Percentiles rank a stretch among this genome's conserved stretches.
Conservation (phyloP, 2,329 filamentous ascomycete genomes). For the Arachnomyces sp. region DNA sequence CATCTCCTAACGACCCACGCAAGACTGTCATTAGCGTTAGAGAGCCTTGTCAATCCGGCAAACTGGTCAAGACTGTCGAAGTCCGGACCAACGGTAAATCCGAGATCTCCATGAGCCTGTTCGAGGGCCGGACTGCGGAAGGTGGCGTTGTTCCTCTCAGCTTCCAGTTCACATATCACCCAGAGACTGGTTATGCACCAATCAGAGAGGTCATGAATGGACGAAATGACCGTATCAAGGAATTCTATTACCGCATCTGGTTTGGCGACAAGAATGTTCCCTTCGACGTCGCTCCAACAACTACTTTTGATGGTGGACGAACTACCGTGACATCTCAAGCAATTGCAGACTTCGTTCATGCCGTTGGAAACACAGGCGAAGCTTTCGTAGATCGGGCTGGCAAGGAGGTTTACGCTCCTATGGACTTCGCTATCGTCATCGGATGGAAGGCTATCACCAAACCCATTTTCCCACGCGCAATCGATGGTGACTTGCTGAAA, state of each 20-base stretch:
- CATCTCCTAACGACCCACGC: constrained; percentile 68
- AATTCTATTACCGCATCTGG: constrained; percentile 98
- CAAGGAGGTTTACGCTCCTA: constrained; percentile 89
- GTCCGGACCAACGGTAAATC: constrained; percentile 67
- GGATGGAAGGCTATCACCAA: constrained; percentile 99
- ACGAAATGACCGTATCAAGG: constrained; percentile 96
- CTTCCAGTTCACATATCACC: constrained; percentile 86
- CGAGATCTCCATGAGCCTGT: constrained; percentile 80
- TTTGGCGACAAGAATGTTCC: constrained; percentile 81
- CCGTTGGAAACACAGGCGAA: constrained; percentile 94
- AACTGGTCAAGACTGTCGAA: constrained; percentile 82
- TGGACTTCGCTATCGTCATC: constrained; percentile 98
- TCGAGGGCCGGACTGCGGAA: constrained; percentile 84
- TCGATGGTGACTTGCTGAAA: constrained; percentile 92
- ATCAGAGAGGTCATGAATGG: constrained; percentile 94
- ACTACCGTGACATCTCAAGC: constrained; percentile 81
- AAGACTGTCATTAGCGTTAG: constrained; percentile 81
- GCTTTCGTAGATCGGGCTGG: constrained; percentile 93
- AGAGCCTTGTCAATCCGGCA: constrained; percentile 78
- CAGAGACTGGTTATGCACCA: constrained; percentile 93
- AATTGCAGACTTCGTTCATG: constrained; percentile 98
- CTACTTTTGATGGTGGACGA: constrained; percentile 82
- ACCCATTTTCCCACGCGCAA: constrained; percentile 93
- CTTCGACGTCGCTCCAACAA: constrained; percentile 75
- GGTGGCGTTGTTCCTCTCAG: constrained; percentile 75